These are phyloP conservation scores for Papiliotrema flavescens DNA, from an alignment of 1,284 basidiomycete genomes.

Conservation along the genomic window DNA sequence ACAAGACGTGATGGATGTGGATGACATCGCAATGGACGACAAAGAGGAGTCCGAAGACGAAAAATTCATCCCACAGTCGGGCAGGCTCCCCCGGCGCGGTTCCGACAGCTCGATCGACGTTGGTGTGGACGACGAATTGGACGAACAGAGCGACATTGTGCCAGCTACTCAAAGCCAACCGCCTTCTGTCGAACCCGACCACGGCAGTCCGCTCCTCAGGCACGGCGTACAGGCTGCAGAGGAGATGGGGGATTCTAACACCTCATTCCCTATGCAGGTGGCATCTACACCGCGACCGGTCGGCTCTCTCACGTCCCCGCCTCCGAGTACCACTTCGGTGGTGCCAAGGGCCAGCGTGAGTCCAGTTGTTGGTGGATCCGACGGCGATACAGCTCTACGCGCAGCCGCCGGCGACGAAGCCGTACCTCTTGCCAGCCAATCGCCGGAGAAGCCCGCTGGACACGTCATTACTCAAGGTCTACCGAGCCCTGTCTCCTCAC, in stretches of 20 bases:
- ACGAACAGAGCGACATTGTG: conserved; percentile 17
- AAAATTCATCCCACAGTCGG: conserved; percentile 1
- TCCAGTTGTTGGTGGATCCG: conserved; percentile 2
- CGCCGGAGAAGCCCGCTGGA: not conserved
- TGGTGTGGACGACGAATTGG: conserved; percentile 21
- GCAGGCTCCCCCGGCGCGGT: conserved; percentile 4
- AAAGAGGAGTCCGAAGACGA: conserved; percentile 15
- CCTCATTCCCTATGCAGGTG: no score
- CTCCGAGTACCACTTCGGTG: no score
- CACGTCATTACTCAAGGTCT: not conserved
- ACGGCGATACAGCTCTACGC: conserved; percentile 9
- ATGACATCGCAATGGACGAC: conserved; percentile 11
- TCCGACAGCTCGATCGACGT: conserved; percentile 39
- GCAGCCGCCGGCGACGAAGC: conserved; percentile 21
- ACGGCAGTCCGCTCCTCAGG: no score
- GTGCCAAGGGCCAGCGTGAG: not conserved
- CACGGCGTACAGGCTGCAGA: no score
- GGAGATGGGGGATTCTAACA: no score
- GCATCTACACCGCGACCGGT: no score
- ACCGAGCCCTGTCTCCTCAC: not conserved
- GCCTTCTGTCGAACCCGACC: not conserved
- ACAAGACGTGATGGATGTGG: conserved; percentile 14
- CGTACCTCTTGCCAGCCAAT: not conserved
- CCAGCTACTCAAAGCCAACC: conserved; percentile 10
- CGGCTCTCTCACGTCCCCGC: no score